A percentile compares a stretch with the other conserved stretches of the same genome.
These are phyloP conservation scores for Aureobasidium pullulans DNA, from an alignment of 2,329 filamentous ascomycete species.

Conservation along the genomic window DNA sequence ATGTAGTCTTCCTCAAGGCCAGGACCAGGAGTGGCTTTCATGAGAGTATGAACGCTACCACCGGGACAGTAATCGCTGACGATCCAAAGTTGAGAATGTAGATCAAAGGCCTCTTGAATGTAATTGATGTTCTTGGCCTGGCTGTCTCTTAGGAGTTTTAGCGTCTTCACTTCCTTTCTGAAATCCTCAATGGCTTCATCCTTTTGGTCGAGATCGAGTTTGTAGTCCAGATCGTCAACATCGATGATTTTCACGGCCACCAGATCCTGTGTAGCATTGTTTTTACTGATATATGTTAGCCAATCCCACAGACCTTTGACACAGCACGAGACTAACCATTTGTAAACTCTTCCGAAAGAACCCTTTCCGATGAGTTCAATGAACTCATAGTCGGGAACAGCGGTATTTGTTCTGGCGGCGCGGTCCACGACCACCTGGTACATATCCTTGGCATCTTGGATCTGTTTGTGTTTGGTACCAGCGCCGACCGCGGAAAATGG, in stretches of 20 bases:
- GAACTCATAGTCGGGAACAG: slow-evolving; percentile 59
- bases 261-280: slow-evolving; percentile 39
- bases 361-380: slow-evolving; percentile 69
- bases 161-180: slow-evolving; percentile 56
- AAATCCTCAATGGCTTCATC: slow-evolving; percentile 53
- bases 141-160: slow-evolving; percentile 65
- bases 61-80: slow-evolving; percentile 81
- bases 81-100: slow-evolving; percentile 79
- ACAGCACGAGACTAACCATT: slow-evolving; percentile 37
- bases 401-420: slow-evolving; percentile 52
- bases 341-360: slow-evolving; percentile 67
- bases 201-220: slow-evolving; percentile 55
- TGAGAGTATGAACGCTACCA: slow-evolving; percentile 65
- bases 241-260: slow-evolving; percentile 79
- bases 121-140: slow-evolving; percentile 74
- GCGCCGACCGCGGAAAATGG: slow-evolving; percentile 16
- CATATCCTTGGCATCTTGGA: slow-evolving; percentile 66
- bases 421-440: slow-evolving; percentile 56
- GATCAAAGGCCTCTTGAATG: slow-evolving; percentile 69
- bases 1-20: slow-evolving; percentile 54
- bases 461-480: slow-evolving; percentile 40
- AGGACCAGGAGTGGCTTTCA: slow-evolving; percentile 37
- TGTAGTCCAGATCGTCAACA: slow-evolving; percentile 67
- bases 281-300: slow-evolving; percentile 26
- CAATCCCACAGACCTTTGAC: not conserved